Evolutionary conservation across 2,329 filamentous ascomycete species (phyloP).

Genomic region (Hirsutella rhossiliensis): DNA sequence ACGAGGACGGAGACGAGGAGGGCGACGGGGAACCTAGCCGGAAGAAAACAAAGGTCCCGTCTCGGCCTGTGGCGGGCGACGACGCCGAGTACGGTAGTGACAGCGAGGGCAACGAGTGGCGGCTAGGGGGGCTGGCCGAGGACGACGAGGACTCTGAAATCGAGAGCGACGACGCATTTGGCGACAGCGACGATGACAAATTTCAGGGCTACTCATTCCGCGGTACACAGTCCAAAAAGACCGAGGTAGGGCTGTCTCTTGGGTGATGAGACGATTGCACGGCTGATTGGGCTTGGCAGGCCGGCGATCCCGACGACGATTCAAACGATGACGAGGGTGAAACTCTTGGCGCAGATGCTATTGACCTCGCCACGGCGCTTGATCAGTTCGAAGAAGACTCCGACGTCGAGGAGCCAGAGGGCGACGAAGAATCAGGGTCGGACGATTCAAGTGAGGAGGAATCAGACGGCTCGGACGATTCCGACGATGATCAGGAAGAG

Average conservation of each 20-base stretch:
- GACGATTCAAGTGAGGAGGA: conserved; percentile 30
- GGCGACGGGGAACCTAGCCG: conserved; percentile 29
- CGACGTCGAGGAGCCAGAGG: conserved; percentile 35
- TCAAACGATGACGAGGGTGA: conserved; percentile 47
- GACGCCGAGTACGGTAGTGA: conserved; percentile 66
- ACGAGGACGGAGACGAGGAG: conserved; percentile 35
- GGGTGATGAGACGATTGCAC: background rate
- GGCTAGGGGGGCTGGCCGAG: conserved; percentile 48
- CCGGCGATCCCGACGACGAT: conserved; percentile 33
- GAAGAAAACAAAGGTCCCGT: conserved; percentile 29
- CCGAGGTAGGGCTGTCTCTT: conserved; percentile 10
- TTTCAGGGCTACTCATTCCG: conserved; percentile 61
- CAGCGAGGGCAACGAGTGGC: conserved; percentile 78
- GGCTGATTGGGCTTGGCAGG: background rate
- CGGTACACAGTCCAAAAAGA: conserved; percentile 28
- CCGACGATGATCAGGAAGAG: conserved; percentile 36
- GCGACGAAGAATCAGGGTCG: conserved; percentile 29
- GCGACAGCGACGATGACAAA: conserved; percentile 74
- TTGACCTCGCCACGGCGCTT: conserved; percentile 44
- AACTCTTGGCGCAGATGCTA: conserved; percentile 46
- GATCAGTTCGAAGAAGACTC: conserved; percentile 40
- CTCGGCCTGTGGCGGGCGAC: conserved; percentile 33
- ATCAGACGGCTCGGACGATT: conserved; percentile 28
- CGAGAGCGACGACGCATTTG: conserved; percentile 69
- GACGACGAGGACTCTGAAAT: conserved; percentile 53